Conservation (phyloP, 257 asterid genomes). For the Handroanthus guayacan region DNA sequence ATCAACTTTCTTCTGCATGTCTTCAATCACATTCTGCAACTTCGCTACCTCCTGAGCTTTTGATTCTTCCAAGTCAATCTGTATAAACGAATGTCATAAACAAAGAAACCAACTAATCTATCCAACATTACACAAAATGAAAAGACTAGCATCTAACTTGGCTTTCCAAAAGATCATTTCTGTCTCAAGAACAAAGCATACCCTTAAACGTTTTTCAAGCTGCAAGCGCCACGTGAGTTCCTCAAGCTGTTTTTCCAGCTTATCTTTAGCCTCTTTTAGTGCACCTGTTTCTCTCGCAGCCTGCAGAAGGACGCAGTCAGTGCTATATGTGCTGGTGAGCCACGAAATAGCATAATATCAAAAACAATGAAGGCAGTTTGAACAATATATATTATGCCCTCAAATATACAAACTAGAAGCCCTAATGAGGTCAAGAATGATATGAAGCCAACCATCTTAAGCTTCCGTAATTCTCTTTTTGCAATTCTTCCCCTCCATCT, state of each 20-base stretch:
- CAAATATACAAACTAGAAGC: neutral
- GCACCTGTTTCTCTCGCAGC: constrained; percentile 99
- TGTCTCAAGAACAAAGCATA: constrained; percentile 41
- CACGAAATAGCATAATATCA: constrained; percentile 12
- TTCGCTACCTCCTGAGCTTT: constrained; percentile 80
- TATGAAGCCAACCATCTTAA: constrained; percentile 72
- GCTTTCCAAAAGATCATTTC: constrained; percentile 24
- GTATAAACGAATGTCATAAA: constrained; percentile 28
- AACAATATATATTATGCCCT: constrained; percentile 18
- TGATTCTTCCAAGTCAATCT: constrained; percentile 95
- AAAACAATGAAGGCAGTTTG: constrained; percentile 17
- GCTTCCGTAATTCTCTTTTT: constrained; percentile 80
- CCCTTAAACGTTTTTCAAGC: constrained; percentile 94
- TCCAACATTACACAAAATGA: constrained; percentile 16
- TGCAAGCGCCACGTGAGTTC: constrained; percentile 97
- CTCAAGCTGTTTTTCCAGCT: constrained; percentile 95
- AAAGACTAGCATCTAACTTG: neutral
- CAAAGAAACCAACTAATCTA: constrained; percentile 17
- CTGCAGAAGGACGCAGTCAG: constrained; percentile 49
- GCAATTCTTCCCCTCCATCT: constrained; percentile 89
- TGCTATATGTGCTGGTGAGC: constrained; percentile 13
- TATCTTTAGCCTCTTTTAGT: constrained; percentile 97
- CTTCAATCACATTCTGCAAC: constrained; percentile 70
- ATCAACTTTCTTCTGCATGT: constrained; percentile 79
- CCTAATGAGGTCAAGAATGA: constrained; percentile 17